Base-by-base conservation (phyloP, 177 flowering plant species). In the Vitis hybrid region DNA sequence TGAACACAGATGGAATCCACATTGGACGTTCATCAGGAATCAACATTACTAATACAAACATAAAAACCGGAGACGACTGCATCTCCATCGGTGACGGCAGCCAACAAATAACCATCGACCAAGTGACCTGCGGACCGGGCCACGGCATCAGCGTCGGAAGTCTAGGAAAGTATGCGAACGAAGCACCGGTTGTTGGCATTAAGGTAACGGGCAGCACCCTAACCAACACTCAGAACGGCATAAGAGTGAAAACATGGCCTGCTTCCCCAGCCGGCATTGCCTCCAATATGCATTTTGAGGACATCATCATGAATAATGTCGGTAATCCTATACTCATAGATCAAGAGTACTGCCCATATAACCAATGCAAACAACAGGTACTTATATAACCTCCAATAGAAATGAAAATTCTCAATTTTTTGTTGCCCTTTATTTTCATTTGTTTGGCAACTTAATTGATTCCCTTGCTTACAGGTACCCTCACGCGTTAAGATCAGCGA, bases 51-150 rank as follows among this genome's bases (percentile, higher is more conserved):
- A n/a, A 82, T 14, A 10, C 80, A 0, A 18, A 3, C 14, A 80
- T 84, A 20, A 49, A 45, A 8, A 84, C 85, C 0, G 87, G 85
- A 0, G 86, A 84, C 22, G 85, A 84, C 45, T 82, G 87, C n/a
- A 62, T 84, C 70, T 84, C 87, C 10, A 33, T 84, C 8, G 86
- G 86, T 1, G 75, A 76, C 6, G 84, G 85, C 0, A 71, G 64
- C 62, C 2, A 55, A n/a, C 18, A 77, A 1, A 19, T 84, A 0
- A 8, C 2, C 0, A 22, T 84, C n/a, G 14, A 16, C 22, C 3
- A 57, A 1, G 81, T 84, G 1, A 71, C 57, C 0, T 84, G 87
- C 45, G 85, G 85, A 58, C 78, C 81, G 0, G 84, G 81, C 2
- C 80, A 81, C 51, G 84, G 84, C 0, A 72, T 77, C 39, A 77